Conservation (phyloP, 768 basidiomycete species). For the Mycena filopes region DNA sequence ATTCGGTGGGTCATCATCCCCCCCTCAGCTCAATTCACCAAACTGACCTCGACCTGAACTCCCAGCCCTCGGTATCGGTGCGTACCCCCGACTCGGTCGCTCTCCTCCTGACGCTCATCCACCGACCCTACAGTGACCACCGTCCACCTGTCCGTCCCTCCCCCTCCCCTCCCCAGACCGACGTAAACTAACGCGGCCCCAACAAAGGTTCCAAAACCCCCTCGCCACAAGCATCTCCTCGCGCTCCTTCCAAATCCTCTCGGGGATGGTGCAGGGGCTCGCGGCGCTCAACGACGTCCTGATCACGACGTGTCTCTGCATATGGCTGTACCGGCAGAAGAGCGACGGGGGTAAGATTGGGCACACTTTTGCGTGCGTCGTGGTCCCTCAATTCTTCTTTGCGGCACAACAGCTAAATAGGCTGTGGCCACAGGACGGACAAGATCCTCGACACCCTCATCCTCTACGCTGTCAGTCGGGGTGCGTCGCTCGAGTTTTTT, state of each 20-base stretch:
- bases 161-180: too few relatives aligned
- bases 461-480: conserved; percentile 24
- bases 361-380: conserved; percentile 17
- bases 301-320: conserved; percentile 24
- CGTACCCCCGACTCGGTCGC: not conserved
- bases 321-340: conserved; percentile 24
- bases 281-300: conserved; percentile 29
- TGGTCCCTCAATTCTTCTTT: not conserved
- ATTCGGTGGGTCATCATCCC: conserved; percentile 18
- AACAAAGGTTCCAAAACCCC: conserved; percentile 19
- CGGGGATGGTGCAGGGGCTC: conserved; percentile 24
- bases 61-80: conserved; percentile 29
- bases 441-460: conserved; percentile 29
- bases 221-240: conserved; percentile 19
- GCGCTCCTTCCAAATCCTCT: conserved; percentile 26
- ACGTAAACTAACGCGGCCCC: not conserved
- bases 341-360: conserved; percentile 5
- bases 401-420: not conserved
- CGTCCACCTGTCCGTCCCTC: conserved; percentile 24
- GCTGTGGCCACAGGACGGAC: conserved; percentile 5
- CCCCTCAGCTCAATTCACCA: too few relatives aligned
- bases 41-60: not conserved
- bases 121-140: conserved; percentile 14
- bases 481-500: conserved; percentile 16
- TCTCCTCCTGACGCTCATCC: not conserved